phyloP scores from a whole-genome alignment of 371 early-diverging fungal genomes.

The Circinella umbellata region DNA sequence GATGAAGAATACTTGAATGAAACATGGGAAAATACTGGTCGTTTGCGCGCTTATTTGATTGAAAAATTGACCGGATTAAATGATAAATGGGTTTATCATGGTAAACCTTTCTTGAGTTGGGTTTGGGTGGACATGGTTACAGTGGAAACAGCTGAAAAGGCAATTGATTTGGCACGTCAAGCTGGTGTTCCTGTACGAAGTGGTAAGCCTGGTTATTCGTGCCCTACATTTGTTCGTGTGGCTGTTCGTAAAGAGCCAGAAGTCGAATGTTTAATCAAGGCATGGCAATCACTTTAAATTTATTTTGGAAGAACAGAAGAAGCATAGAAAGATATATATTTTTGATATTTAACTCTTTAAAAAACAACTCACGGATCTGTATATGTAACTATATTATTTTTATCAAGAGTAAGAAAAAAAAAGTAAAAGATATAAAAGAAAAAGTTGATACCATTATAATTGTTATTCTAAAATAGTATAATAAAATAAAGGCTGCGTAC shows the following conservation, averaged over 20 bases:
- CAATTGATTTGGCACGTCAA: conserved; percentile 64
- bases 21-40: conserved; percentile 77
- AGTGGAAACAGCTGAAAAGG: conserved; percentile 59
- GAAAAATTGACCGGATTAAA: conserved; percentile 50
- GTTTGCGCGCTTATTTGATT: conserved; percentile 68
- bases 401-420: neutral
- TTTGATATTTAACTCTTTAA: neutral
- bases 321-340: no score
- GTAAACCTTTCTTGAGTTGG: conserved; percentile 82
- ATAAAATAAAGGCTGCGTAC: neutral
- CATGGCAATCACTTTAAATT: conserved; percentile 64
- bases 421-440: neutral
- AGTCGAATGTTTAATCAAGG: conserved; percentile 64
- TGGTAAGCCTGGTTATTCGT: conserved; percentile 80
- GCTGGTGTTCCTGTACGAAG: conserved; percentile 86
- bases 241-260: conserved; percentile 77
- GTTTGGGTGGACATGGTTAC: conserved; percentile 79
- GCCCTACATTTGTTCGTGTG: conserved; percentile 75
- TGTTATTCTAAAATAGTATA: neutral
- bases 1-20: conserved; percentile 70
- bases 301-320: neutral
- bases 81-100: conserved; percentile 70
- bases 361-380: neutral
- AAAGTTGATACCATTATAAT: conserved; percentile 11
- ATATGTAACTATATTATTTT: conserved; percentile 1